A percentile compares a stretch with the other conserved stretches of the same genome.
phyloP scores from a whole-genome alignment of 139 green algal genomes.

The Chlorella sp. region DNA sequence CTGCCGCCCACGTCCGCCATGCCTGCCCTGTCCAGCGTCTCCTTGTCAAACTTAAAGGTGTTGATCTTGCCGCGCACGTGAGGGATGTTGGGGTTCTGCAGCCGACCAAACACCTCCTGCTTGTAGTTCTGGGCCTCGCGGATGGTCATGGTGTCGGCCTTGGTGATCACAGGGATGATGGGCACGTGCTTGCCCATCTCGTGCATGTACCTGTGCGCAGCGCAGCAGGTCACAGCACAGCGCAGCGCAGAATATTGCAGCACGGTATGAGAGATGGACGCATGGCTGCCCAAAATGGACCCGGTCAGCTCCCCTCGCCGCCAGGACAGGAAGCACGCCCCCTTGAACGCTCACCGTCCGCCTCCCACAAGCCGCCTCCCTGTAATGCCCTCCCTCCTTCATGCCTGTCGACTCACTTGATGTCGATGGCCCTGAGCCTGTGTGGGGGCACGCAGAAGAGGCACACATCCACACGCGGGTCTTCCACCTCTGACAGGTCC shows the following conservation, averaged over 20 bases:
- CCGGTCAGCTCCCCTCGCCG: neutral
- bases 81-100: slow-evolving; percentile 41
- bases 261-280: slow-evolving; percentile 22
- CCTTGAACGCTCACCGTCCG: neutral
- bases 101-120: slow-evolving; percentile 45
- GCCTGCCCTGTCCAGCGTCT: slow-evolving; percentile 52
- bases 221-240: slow-evolving; percentile 58
- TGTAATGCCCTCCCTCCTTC: neutral
- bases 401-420: neutral
- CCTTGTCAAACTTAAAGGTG: slow-evolving; percentile 61
- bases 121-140: slow-evolving; percentile 48
- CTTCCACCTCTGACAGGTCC: slow-evolving; percentile 46
- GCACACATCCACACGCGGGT: slow-evolving; percentile 66
- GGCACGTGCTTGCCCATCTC: slow-evolving; percentile 55
- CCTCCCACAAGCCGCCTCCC: neutral
- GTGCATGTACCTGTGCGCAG: too few species aligned
- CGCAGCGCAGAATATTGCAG: too few species aligned
- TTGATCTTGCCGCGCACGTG: slow-evolving; percentile 54
- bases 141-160: slow-evolving; percentile 77
- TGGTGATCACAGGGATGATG: slow-evolving; percentile 67
- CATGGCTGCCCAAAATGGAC: neutral
- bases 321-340: too few species aligned
- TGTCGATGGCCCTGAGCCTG: slow-evolving; percentile 12
- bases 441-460: slow-evolving; percentile 70
- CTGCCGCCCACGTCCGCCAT: slow-evolving; percentile 34